Base-by-base conservation (phyloP, 805 yeast genomes). In the Saccharomycopsis sp. region DNA sequence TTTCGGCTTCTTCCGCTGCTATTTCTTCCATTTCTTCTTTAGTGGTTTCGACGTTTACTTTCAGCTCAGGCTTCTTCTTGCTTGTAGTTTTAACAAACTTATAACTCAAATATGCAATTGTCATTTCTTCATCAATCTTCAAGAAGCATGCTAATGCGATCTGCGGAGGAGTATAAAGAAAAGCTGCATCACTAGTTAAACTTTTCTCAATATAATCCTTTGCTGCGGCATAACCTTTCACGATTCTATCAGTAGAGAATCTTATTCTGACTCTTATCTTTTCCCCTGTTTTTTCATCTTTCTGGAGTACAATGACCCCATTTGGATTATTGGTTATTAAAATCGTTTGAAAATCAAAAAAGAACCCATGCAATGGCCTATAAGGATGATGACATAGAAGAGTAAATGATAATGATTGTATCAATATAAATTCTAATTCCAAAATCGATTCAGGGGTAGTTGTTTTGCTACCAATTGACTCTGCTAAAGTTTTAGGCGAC, bases 301-400 rank as follows among this genome's bases (percentile, higher is more conserved):
- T 40, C 27, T 48, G 13, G 3, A 27, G 28, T 14, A 50, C 51
- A 16, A 47, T 48, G 17, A 50, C 51, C 17, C 53, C 53, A 5
- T 43, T 36, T 17, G 48, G 48, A 32, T 50, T 43, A 13, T 47
- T 29, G 8, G 46, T 61, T 1, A 78, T 64, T 55, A 75, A 63
- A 43, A 67, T 71, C 44, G 62, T 71, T 60, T 93, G 98, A 52
- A 89, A 75, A 62, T 93, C 99, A 38, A 90, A 72, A 62, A 83
- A 90, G 59, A 90, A 89, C 19, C 99, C 99, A 60, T 89, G 93
- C n/a, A 93, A 63, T 0, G 97, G 87, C 51, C 82, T 71, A 62
- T 76, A 81, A 2, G 97, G 94, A 63, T 87, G 96, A 60, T 90
- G 97, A 7, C 84, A 90, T 51, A 81, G 59, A 40, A 93, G 66